These are phyloP conservation scores for Metarhizium humberi DNA, from an alignment of 2,329 filamentous ascomycete species.

Conservation along the genomic window DNA sequence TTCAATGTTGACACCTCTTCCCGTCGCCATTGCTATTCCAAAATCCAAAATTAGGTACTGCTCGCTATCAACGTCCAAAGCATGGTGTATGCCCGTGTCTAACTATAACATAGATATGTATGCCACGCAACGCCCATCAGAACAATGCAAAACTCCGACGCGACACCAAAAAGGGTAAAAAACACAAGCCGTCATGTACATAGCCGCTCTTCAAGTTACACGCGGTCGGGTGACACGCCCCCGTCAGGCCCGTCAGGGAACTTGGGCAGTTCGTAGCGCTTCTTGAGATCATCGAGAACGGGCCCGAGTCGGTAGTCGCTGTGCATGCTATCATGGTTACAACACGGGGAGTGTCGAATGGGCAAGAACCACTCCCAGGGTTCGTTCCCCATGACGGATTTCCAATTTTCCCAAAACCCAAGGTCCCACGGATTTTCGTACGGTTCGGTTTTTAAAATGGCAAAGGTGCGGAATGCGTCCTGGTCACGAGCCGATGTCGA, in stretches of 20 bases:
- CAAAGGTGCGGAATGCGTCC: slow-evolving; percentile 58
- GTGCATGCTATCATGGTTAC: slow-evolving; percentile 52
- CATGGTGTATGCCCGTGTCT: no score
- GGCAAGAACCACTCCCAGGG: slow-evolving; percentile 75
- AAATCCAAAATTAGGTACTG: no score
- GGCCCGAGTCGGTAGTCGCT: slow-evolving; percentile 62
- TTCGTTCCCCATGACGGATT: slow-evolving; percentile 66
- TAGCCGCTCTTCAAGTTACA: not conserved
- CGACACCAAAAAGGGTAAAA: not conserved
- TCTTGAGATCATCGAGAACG: slow-evolving; percentile 47
- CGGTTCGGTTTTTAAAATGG: slow-evolving; percentile 62
- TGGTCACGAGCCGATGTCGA: slow-evolving; percentile 23
- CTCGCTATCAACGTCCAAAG: no score
- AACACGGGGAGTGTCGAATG: slow-evolving; percentile 64
- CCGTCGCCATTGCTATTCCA: no score
- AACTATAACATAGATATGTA: no score
- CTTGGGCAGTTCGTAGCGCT: slow-evolving; percentile 20
- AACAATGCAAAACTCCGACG: not conserved
- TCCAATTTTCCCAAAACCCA: slow-evolving; percentile 61
- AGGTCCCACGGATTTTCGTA: slow-evolving; percentile 84
- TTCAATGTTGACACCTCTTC: no score
- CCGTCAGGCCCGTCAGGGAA: not conserved
- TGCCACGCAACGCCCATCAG: no score
- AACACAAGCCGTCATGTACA: not conserved
- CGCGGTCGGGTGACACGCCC: not conserved